Conservation (phyloP, 129 eudicot species). For the Escallonia herrerae region DNA sequence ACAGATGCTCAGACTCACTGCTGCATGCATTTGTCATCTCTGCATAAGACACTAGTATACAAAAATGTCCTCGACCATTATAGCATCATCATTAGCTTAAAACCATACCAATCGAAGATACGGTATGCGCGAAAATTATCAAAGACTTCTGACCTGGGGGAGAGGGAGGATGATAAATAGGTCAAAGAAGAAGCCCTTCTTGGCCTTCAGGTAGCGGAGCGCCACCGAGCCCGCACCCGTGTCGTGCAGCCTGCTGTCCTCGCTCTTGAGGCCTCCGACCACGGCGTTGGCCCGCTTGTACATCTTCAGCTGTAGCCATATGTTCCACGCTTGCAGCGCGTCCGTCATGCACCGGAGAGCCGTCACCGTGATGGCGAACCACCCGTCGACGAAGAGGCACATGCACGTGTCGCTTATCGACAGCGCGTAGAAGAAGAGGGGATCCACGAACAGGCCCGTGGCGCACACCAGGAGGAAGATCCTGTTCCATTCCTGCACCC, state of each 20-base stretch:
- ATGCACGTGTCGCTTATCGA: constrained; percentile 67
- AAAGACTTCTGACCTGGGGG: constrained; percentile 68
- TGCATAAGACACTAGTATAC: too few species aligned
- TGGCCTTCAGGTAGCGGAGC: constrained; percentile 41
- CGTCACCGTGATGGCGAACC: constrained; percentile 75
- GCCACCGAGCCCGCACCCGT: constrained; percentile 23
- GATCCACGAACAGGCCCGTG: constrained; percentile 75
- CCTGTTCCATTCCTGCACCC: constrained; percentile 81
- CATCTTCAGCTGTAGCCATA: constrained; percentile 82
- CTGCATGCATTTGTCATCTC: too few species aligned
- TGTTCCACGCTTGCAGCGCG: constrained; percentile 76
- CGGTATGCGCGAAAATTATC: too few species aligned
- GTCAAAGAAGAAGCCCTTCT: constrained; percentile 71
- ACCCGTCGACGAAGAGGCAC: constrained; percentile 86
- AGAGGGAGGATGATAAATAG: constrained; percentile 86
- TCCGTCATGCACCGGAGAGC: constrained; percentile 75
- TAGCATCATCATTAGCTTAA: too few species aligned
- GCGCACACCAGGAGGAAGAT: constrained; percentile 65
- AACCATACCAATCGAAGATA: too few species aligned
- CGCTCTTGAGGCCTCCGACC: background rate
- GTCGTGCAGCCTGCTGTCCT: constrained; percentile 8
- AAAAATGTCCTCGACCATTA: too few species aligned
- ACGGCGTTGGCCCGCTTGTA: constrained; percentile 21
- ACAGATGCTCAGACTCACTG: too few species aligned
- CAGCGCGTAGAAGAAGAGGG: constrained; percentile 73